phyloP scores from a whole-genome alignment of 306 rosid genomes.

The Corylus heterophylla region DNA sequence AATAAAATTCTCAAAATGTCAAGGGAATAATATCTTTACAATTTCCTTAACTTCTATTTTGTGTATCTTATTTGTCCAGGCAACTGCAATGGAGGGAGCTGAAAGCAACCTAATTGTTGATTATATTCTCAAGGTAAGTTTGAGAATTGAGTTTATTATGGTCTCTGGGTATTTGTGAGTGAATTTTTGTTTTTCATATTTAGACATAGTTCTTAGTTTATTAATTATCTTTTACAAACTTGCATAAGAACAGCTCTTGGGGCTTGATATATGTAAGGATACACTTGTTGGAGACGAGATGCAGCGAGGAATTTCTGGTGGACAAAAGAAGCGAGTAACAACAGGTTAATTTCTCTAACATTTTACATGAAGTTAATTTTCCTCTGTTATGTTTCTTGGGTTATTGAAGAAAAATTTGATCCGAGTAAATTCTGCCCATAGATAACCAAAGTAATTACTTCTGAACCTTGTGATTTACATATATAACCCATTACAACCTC shows the following conservation, averaged over 20 bases:
- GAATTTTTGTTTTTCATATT: not conserved
- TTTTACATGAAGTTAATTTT: not conserved
- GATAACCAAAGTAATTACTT: not conserved
- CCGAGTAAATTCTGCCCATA: not conserved
- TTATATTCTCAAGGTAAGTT: slow-evolving; percentile 53
- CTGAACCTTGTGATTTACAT: not conserved
- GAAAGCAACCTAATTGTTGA: slow-evolving; percentile 48
- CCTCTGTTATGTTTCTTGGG: not conserved
- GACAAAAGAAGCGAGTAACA: slow-evolving; percentile 47
- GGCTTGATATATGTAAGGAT: slow-evolving; percentile 56
- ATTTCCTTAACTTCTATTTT: not conserved
- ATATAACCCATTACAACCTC: too few relatives aligned
- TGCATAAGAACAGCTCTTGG: slow-evolving; percentile 38
- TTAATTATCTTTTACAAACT: not conserved
- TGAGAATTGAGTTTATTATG: not conserved
- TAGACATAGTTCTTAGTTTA: not conserved
- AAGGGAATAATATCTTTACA: not conserved
- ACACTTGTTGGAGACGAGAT: slow-evolving; percentile 57
- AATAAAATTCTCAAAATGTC: too few relatives aligned
- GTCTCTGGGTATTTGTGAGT: too few relatives aligned
- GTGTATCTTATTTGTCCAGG: slow-evolving; percentile 26
- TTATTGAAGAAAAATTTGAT: not conserved
- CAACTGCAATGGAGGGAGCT: slow-evolving; percentile 49
- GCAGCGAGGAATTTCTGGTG: slow-evolving; percentile 57
- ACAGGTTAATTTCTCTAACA: slow-evolving; percentile 32